Evolutionary conservation across 2,329 filamentous ascomycete genomes (phyloP), one percentile per base, ranked within the genome.

Genomic region (Xylariales sp.): DNA sequence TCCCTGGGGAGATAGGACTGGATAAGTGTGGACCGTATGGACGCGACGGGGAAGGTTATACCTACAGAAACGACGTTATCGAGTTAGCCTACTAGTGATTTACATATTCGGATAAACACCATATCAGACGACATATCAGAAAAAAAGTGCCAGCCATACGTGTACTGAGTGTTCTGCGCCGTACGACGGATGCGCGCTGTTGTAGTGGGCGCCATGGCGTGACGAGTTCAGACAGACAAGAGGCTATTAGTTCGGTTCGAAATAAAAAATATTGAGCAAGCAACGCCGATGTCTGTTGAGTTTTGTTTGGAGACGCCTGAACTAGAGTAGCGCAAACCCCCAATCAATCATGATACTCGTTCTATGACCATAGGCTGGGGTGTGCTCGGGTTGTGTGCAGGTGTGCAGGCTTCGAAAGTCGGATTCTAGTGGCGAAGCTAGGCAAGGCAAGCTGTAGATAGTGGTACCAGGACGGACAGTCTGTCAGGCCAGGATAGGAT

Each of bases 1-100:
- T 43, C 89, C 89, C 74, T 91, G 89, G 1, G 87, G 84, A 1
- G 89, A 89, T 65, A 83, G 82, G 18, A 89, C 81, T 0, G 89
- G 89, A 73, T 90, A 90, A 3, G 84, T 84, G 72, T 89, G 86
- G 57, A 89, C 83, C 73, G 87, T 82, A 76, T 90, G 83, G 55
- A 89, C 81, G 67, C 88, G 86, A 67, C 85, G 83, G 49, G 84
- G 80, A 39, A 90, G 79, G 65, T 89, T 85, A 72, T 90, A 90
- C 67, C 89, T 91, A 56, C 8, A 41, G 14, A 45, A 39, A 61
- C 3, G 23, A 34, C 32, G 63, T 72, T 66, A 73, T 68, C 28
- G 5, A 46, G 12, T n/a, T 62, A n/a, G 46, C 48, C 23, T 12
- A 5, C 39, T 10, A 28, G 6, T 1, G 16, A 53, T 18, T 28